Percentiles rank a stretch among this genome's conserved stretches.
Conservation (phyloP, 2,329 filamentous ascomycete genomes). For the Colletotrichum sp. region DNA sequence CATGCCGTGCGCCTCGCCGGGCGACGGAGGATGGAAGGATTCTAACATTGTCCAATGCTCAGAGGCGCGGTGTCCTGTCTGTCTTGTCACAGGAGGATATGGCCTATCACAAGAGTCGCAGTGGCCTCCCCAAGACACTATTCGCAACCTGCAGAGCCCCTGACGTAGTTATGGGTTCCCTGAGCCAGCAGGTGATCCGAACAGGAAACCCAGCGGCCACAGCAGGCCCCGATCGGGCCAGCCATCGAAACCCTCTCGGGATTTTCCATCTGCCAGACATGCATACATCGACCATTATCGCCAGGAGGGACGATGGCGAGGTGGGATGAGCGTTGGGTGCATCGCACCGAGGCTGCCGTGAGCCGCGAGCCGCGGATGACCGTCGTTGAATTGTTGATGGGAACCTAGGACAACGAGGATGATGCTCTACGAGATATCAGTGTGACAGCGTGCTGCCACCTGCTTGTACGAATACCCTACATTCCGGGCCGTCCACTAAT, state of each 20-base stretch:
- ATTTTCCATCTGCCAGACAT: conserved; percentile 4
- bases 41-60: not conserved
- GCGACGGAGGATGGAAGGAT: not conserved
- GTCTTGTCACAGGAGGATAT: not conserved
- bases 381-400: not conserved
- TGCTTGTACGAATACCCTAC: not conserved
- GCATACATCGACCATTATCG: not conserved
- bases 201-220: not conserved
- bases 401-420: not conserved
- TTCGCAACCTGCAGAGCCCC: not conserved
- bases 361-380: not conserved
- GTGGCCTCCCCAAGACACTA: not conserved
- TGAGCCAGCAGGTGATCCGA: not conserved
- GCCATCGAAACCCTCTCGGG: conserved; percentile 1
- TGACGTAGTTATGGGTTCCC: conserved; percentile 6
- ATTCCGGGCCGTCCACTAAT: not conserved
- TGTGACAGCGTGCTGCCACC: not conserved
- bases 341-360: not conserved
- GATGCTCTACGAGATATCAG: not conserved
- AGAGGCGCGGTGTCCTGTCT: not conserved
- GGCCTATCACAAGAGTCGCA: not conserved
- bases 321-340: not conserved
- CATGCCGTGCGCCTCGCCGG: not conserved
- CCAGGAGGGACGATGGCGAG: not conserved
- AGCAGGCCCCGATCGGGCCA: not conserved